Conservation (phyloP, 805 yeast species). For the Candida incommunis region DNA sequence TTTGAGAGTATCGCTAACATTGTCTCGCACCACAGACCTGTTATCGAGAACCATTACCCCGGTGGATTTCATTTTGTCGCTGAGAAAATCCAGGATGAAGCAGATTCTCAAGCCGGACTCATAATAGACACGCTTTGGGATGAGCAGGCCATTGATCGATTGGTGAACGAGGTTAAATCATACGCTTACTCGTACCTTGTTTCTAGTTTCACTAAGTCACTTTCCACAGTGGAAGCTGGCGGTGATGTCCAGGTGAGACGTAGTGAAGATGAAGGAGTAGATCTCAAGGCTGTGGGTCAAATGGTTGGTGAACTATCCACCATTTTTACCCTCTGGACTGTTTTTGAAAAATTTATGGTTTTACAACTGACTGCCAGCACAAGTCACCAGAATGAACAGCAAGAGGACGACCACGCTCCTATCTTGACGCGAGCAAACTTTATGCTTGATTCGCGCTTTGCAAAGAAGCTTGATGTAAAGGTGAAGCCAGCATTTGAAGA, state of each 20-base stretch:
- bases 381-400: background rate
- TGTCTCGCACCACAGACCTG: slow-evolving; percentile 71
- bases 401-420: background rate
- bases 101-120: slow-evolving; percentile 85
- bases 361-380: slow-evolving; percentile 46
- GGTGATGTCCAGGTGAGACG: background rate
- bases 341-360: slow-evolving; percentile 47
- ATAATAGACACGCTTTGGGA: slow-evolving; percentile 80
- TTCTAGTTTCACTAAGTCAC: slow-evolving; percentile 15
- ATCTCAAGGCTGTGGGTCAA: slow-evolving; percentile 55
- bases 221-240: background rate
- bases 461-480: slow-evolving; percentile 37
- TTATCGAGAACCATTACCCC: slow-evolving; percentile 57
- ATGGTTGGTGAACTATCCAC: slow-evolving; percentile 56
- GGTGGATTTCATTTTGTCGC: slow-evolving; percentile 34
- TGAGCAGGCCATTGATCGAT: slow-evolving; percentile 41
- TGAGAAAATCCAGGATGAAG: slow-evolving; percentile 65
- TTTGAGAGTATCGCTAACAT: slow-evolving; percentile 78
- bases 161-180: slow-evolving; percentile 37
- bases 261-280: slow-evolving; percentile 20
- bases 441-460: slow-evolving; percentile 17
- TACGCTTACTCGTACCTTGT: slow-evolving; percentile 41
- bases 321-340: slow-evolving; percentile 69
- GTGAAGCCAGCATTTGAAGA: slow-evolving; percentile 50
- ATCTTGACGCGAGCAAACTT: slow-evolving; percentile 33